Conservation (phyloP, 202 grass and related monocot species). For the Zizania palustris region DNA sequence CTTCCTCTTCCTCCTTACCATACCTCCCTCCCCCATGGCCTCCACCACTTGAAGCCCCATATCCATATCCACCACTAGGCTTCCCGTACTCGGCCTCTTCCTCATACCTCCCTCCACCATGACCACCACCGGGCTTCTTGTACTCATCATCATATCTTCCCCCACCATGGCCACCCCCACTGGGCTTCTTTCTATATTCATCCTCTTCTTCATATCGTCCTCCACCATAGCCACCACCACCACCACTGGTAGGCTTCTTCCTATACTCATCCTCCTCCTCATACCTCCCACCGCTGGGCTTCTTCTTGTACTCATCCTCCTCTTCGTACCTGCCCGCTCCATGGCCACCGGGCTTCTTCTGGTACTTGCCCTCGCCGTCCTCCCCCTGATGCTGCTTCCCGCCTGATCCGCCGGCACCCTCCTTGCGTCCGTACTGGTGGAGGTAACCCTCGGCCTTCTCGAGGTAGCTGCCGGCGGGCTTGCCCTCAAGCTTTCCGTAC, state of each 20-base stretch:
- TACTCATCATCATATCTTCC: constrained; percentile 53
- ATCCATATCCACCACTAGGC: constrained; percentile 45
- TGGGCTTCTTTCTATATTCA: constrained; percentile 12
- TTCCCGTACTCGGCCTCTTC: constrained; percentile 49
- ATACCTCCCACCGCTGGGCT: constrained; percentile 19
- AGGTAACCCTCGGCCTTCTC: constrained; percentile 82
- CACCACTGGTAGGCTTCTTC: constrained; percentile 23
- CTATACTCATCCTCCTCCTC: constrained; percentile 32
- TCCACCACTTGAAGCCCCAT: constrained; percentile 43
- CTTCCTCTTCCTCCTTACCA: constrained; percentile 51
- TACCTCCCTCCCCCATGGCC: constrained; percentile 45
- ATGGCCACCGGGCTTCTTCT: constrained; percentile 35
- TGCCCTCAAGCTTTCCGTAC: constrained; percentile 75
- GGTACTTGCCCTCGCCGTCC: constrained; percentile 45
- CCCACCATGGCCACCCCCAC: constrained; percentile 37
- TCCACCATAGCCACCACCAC: constrained; percentile 34
- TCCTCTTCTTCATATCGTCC: constrained; percentile 35
- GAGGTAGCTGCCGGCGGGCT: constrained; percentile 63
- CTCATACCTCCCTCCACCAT: constrained; percentile 49
- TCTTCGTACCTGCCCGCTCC: constrained; percentile 42
- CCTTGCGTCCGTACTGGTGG: constrained; percentile 58
- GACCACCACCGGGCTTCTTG: constrained; percentile 41
- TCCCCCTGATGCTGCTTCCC: constrained; percentile 42
- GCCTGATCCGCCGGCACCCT: constrained; percentile 11
- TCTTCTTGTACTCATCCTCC: constrained; percentile 21